Evolutionary conservation across 1,284 basidiomycete species (phyloP).

Genomic region (Cutaneotrichosporon daszewskae): DNA sequence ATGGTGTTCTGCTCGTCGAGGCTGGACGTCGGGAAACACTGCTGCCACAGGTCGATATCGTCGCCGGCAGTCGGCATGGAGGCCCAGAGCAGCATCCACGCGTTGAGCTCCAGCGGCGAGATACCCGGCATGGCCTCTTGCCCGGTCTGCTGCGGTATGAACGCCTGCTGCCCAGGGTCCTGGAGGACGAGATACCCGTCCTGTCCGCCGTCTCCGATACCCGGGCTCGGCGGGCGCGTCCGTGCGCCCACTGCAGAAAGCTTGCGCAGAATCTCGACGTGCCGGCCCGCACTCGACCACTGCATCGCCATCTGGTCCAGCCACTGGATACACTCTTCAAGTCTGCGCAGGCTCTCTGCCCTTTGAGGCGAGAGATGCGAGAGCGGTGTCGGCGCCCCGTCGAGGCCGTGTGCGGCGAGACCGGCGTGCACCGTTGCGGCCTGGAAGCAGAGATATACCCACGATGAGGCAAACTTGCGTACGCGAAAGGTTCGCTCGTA

Average conservation of each 20-base stretch:
- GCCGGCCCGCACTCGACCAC: constrained; percentile 14
- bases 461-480: constrained; percentile 15
- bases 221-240: constrained; percentile 11
- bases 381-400: background rate
- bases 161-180: too few relatives aligned
- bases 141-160: too few relatives aligned
- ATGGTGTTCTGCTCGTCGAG: too few relatives aligned
- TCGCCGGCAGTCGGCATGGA: constrained; percentile 18
- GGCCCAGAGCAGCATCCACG: constrained; percentile 19
- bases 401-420: constrained; percentile 5
- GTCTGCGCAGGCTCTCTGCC: constrained; percentile 6
- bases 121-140: background rate
- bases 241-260: constrained; percentile 7
- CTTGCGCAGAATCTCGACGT: constrained; percentile 19
- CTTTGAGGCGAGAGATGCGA: constrained; percentile 1
- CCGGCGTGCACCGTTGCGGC: constrained; percentile 16
- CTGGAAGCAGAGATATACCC: constrained; percentile 19
- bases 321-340: constrained; percentile 20
- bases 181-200: background rate
- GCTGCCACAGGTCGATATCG: constrained; percentile 18
- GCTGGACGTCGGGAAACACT: constrained; percentile 17
- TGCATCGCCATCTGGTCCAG: constrained; percentile 15
- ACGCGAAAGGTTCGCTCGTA: constrained; percentile 15
- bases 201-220: background rate
- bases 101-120: constrained; percentile 9